Base-by-base conservation (phyloP, 2,329 filamentous ascomycete species). In the Fusarium tanahbumbuense region DNA sequence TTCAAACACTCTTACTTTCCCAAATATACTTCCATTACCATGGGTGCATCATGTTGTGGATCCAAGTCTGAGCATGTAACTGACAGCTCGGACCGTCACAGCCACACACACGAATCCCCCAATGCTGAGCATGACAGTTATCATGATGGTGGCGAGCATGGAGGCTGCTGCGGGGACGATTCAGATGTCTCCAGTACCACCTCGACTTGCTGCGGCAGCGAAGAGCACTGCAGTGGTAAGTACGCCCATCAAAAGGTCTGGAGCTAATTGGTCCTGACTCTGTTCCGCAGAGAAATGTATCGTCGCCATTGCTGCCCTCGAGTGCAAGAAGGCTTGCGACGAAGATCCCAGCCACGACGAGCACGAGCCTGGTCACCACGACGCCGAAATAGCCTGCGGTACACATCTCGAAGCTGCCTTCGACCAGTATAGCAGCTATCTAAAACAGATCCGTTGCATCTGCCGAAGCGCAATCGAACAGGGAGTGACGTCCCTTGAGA, bases 361-460 rank as follows among this genome's bases (percentile, higher is more conserved):
- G 7, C 62, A 68, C 8, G 55, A 68, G 0, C 11, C 42, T 7
- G 50, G 48, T 1, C 30, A 44, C 12, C 57, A 71, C 10, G 12
- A 57, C 3, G 1, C 59, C 5, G 60, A 63, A 12, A 65, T 70
- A 9, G 78, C 79, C 10, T 81, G 79, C 48, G 75, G 54, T 40
- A 73, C 74, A 32, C 79, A 81, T 50, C 71, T 80, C 2, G 60
- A 66, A 50, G 74, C 72, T 25, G 79, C 79, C 1, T 78, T 80
- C 46, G 74, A 79, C 20, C 75, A 77, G 46, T 80, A 81, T 53
- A 77, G 71, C 60, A 74, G 73, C 56, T 79, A 80, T 49, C 75
- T 81, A n/a, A 75, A 79, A 45, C 73, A 75, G 12, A 77, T 77
- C n/a, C 78, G 78, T 4, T 81, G 79, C 69, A 80, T 81, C 63